Evolutionary conservation across 192 early-diverging fungal species (phyloP), one percentile per base, ranked within the genome.

Genomic region (Gigaspora rosea): DNA sequence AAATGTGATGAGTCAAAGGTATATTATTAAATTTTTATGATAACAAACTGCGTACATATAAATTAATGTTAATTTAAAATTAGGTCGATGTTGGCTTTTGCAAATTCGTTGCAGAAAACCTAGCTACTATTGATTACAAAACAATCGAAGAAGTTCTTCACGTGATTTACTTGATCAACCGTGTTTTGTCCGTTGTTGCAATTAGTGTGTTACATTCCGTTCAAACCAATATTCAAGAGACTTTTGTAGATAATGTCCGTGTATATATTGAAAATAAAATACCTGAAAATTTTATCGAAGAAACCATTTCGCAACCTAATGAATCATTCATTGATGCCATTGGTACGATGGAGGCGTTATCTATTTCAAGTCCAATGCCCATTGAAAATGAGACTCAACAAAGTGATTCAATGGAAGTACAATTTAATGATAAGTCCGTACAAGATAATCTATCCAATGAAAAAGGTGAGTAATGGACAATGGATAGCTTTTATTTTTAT

Each of bases 91-190:
- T 90, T 12, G 77, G 82, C 33, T 92, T 90, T 65, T 84, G 82
- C 27, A 84, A 90, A 50, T 98, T 96, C 85, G 80, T 96, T 6
- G 94, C 91, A 0, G 96, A 97, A 69, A 95, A 91, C 79, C 75
- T 97, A 33, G 88, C 95, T 0, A 84, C 90, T 3, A 80, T 98
- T 11, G 88, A 95, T 67, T 96, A 90, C 79, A 92, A 91, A 78
- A 88, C 87, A 15, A 82, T 88, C 52, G 96, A 95, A 50, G 97
- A 98, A 83, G 87, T 96, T 16, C 77, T 95, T 27, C 85, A 86
- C 61, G 86, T 96, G 7, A 84, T 94, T 13, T 90, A 94, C 81
- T 86, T 89, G 64, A 86, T 92, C 59, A 89, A 92, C 80, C 84
- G 94, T 18, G 82, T 93, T 4, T 83, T 96, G 46, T 90, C 94